phyloP scores from a whole-genome alignment of 2,329 filamentous ascomycete genomes.

The Fusarium siculi region DNA sequence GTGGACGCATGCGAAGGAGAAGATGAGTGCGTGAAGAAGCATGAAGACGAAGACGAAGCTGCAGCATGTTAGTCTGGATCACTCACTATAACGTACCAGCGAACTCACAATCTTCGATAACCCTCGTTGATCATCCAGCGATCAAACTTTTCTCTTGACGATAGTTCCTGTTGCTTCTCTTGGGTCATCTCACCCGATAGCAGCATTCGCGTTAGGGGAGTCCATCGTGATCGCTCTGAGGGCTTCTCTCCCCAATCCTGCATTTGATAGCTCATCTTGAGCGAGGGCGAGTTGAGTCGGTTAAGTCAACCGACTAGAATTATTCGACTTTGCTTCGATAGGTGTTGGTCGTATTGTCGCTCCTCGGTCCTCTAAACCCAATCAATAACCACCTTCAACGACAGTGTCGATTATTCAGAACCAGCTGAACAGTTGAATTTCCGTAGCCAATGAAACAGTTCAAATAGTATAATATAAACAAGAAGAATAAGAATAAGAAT shows the following conservation, averaged over 20 bases:
- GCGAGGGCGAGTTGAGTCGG: not conserved
- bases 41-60: conserved; percentile 81
- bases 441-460: not conserved
- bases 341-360: not conserved
- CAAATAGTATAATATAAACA: conserved; percentile 32
- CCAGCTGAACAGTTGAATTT: conserved; percentile 32
- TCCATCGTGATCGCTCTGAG: conserved; percentile 82
- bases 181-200: conserved; percentile 85
- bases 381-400: not conserved
- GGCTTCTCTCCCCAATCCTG: conserved; percentile 49
- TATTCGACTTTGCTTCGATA: not conserved
- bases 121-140: conserved; percentile 92
- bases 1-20: conserved; percentile 82
- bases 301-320: not conserved
- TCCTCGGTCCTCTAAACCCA: not conserved
- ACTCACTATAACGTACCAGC: not conserved
- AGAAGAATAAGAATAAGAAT: conserved; percentile 41
- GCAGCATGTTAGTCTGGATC: not conserved
- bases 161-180: conserved; percentile 75
- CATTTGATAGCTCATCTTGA: conserved; percentile 45
- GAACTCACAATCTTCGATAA: conserved; percentile 78
- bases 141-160: conserved; percentile 77
- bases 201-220: conserved; percentile 83
- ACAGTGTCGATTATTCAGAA: conserved; percentile 29
- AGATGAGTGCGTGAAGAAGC: conserved; percentile 78